Evolutionary conservation across 805 yeast genomes (phyloP).

Genomic region (Saturnispora hagleri): DNA sequence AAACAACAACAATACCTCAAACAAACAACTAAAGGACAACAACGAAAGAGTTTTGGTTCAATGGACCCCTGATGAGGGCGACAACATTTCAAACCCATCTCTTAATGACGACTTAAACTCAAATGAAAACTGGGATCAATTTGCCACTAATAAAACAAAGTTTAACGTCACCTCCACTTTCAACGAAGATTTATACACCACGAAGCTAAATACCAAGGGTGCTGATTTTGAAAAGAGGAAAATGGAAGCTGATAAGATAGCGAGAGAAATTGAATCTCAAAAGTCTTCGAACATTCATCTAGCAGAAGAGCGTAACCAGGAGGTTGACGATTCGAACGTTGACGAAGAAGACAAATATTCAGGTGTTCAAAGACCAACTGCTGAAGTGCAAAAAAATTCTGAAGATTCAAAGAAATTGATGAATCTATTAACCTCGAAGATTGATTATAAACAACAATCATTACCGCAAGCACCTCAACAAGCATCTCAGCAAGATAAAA

Average conservation of each 20-base stretch:
- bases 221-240: constrained; percentile 64
- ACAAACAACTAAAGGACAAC: constrained; percentile 24
- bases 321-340: constrained; percentile 71
- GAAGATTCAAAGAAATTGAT: constrained; percentile 20
- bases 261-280: constrained; percentile 73
- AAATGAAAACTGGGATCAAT: constrained; percentile 72
- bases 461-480: neutral
- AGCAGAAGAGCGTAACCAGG: constrained; percentile 84
- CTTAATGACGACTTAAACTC: constrained; percentile 28
- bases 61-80: constrained; percentile 70
- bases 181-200: constrained; percentile 84
- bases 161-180: constrained; percentile 81
- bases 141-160: constrained; percentile 78
- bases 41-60: constrained; percentile 67
- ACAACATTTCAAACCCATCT: constrained; percentile 15
- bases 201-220: constrained; percentile 56
- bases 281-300: constrained; percentile 60
- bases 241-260: constrained; percentile 66
- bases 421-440: constrained; percentile 17
- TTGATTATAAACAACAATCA: neutral
- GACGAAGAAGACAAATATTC: constrained; percentile 97
- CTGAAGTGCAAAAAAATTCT: constrained; percentile 10
- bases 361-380: constrained; percentile 57
- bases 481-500: neutral
- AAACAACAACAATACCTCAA: neutral